Base-by-base conservation (phyloP, 2,329 filamentous ascomycete species). In the Microcyclospora pomicola region DNA sequence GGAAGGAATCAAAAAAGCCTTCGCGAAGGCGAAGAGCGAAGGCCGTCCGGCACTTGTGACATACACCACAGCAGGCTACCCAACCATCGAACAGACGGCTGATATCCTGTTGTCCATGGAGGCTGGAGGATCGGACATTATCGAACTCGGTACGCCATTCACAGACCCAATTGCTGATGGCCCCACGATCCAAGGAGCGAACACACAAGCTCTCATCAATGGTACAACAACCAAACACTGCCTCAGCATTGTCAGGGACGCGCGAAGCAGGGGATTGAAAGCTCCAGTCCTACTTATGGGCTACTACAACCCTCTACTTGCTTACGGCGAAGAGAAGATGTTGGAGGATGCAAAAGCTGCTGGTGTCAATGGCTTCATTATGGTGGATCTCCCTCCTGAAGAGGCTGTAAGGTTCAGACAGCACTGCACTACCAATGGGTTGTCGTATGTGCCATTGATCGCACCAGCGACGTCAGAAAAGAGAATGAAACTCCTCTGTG, bases 121-220 rank as follows among this genome's bases (percentile, higher is more conserved):
- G 65, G 84, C 80, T 59, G 91, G 91, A 55, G 91, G 91, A 50
- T 80, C 88, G 53, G 91, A 98, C 61, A 69, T 98, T 43, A 92
- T 98, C 54, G 91, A 98, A 63, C 77, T 98, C 49, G 91, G 88
- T 46, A 78, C 94, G 40, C 91, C 91, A 37, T 98, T 98, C 66
- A 95, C 88, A 54, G 91, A 98, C 60, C 91, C 91, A 41, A 96
- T 96, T 62, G 91, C 88, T 50, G 91, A 98, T 63, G 91, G 91
- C 19, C 91, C 91, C 28, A 95, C 87, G 4, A 96, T 98, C 49
- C 91, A 98, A 67, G 91, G 78, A 46, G 77, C 91, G 48, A 98
- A 98, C 65, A 95, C 85, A 31, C 56, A 81, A 61, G 87, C 91
- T 30, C 76, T 98, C 33, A 66, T 78, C 52, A 88, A 98, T 68